Conservation (phyloP, 140 eudicot species). For the Senecio squalidus region DNA sequence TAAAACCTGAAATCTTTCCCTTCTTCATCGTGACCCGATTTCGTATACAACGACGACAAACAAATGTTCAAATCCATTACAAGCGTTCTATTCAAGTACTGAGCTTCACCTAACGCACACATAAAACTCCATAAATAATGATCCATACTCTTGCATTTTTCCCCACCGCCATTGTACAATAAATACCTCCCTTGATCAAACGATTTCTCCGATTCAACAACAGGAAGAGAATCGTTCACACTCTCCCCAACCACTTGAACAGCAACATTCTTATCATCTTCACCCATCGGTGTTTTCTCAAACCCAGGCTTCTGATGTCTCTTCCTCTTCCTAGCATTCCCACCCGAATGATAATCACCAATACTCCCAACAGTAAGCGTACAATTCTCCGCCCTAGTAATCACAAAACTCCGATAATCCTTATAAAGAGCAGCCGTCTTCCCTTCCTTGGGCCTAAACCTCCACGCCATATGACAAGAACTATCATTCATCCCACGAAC, state of each 20-base stretch:
- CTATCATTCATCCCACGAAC: conserved; percentile 60
- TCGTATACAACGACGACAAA: conserved; percentile 68
- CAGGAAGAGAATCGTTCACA: conserved; percentile 76
- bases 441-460: conserved; percentile 91
- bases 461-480: conserved; percentile 97
- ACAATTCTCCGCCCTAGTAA: conserved; percentile 60
- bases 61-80: conserved; percentile 84
- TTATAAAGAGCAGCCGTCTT: conserved; percentile 65
- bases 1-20: conserved; percentile 91
- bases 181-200: conserved; percentile 71
- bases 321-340: conserved; percentile 81
- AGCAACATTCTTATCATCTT: conserved; percentile 19
- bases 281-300: conserved; percentile 44
- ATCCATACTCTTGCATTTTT: conserved; percentile 89
- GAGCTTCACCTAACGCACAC: conserved; percentile 96
- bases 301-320: conserved; percentile 52
- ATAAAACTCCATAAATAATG: conserved; percentile 92
- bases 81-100: conserved; percentile 73
- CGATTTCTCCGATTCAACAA: conserved; percentile 62
- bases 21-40: conserved; percentile 80
- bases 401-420: conserved; percentile 74
- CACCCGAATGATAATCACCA: conserved; percentile 91
- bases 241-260: conserved; percentile 66
- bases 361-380: conserved; percentile 54
- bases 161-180: conserved; percentile 77